Evolutionary conservation across 164 flowering plant species (phyloP), one percentile per base, ranked within the genome.

Genomic region (Stephania yunnanensis): DNA sequence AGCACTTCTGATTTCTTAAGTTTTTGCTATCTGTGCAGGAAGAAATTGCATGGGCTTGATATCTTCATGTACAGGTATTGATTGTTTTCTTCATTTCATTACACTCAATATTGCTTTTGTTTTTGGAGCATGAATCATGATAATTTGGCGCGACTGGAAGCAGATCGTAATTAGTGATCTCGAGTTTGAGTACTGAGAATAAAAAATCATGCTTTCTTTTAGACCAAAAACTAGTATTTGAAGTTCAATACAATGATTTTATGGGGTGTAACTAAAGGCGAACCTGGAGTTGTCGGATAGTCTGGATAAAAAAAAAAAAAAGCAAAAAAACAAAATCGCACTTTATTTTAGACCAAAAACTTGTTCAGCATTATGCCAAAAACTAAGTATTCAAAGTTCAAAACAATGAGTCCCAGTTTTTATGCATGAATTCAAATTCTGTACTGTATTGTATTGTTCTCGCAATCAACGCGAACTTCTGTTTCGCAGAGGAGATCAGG

Each of bases 41-140:
- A 87, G 83, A 75, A 74, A 78, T 90, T 88, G 81, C 84, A 85
- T 20, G 91, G 90, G 5, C 83, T 81, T 76, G 91, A 88, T 68
- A 87, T 88, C 70, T 88, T 83, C 84, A 87, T 88, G 90, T 88
- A 88, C 87, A 85, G 90, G 91, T 88, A 82, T 42, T 29, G 10
- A 63, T 9, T 63, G 10, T 19, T 63, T 63, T 19, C 20, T 63
- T 20, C 0, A 63, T 63, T 63, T 63, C 66, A 17, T 20, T 19
- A 5, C 66, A 20, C 4, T 19, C 22, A 20, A 4, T 9, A 4
- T 9, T 63, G 66, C 29, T 63, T 63, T 63, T 63, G 10, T 19
- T 63, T 63, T 63, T 73, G 69, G 58, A 44, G 50, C 22, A 36
- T 36, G 42, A 36, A 36, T 36, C 42, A 36, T 36, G 42, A 36